Evolutionary conservation across 148 eudicot genomes (phyloP).

Genomic region (Persicaria tinctoria): DNA sequence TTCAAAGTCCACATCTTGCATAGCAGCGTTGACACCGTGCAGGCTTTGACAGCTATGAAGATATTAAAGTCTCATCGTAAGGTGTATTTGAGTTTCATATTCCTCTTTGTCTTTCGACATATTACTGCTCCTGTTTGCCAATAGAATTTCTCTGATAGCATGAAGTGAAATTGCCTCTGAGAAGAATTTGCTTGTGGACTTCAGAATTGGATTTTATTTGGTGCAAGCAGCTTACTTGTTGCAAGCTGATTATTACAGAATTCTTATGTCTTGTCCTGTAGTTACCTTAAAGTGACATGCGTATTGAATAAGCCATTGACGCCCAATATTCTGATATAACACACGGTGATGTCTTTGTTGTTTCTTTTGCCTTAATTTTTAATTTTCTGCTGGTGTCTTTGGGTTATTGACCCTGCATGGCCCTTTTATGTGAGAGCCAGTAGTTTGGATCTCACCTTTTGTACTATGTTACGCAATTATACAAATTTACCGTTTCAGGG

Average conservation of each 20-base stretch:
- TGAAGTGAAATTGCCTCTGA: not conserved
- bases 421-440: no score
- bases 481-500: no score
- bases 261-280: not conserved
- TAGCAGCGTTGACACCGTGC: conserved; percentile 77
- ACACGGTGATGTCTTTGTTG: no score
- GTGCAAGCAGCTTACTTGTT: not conserved
- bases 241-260: not conserved
- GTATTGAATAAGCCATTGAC: not conserved
- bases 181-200: not conserved
- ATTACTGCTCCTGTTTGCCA: conserved; percentile 4
- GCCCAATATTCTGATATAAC: not conserved
- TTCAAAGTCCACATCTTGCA: conserved; percentile 90
- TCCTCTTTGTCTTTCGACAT: conserved; percentile 15
- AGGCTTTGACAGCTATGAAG: conserved; percentile 82
- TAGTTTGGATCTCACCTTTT: no score
- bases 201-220: not conserved
- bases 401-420: no score
- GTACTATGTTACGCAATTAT: no score
- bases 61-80: conserved; percentile 80
- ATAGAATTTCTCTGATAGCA: not conserved
- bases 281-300: not conserved
- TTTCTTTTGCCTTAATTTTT: no score
- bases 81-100: conserved; percentile 31
- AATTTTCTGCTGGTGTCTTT: no score